Evolutionary conservation across 495 filamentous ascomycete species (phyloP).

Genomic region (Aspergillus nidulans): DNA sequence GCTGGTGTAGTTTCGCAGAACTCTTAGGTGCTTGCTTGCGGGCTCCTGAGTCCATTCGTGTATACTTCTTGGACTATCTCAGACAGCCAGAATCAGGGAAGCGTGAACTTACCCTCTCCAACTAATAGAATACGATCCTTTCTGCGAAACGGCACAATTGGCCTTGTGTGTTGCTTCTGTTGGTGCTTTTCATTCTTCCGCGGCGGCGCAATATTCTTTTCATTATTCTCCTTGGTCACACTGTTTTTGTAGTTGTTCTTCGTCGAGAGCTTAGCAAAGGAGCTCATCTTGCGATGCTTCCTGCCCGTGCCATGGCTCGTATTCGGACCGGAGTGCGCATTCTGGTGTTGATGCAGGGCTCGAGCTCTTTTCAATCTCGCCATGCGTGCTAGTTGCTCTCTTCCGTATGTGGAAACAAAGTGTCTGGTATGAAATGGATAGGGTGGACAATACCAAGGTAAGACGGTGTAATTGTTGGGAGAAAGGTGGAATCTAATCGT

Average conservation of each 20-base stretch:
- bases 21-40: no score
- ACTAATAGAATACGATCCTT: conserved; percentile 73
- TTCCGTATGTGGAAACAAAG: background rate
- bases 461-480: background rate
- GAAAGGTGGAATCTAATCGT: background rate
- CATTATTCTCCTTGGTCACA: background rate
- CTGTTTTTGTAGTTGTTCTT: conserved; percentile 1
- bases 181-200: background rate
- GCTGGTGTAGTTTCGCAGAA: no score
- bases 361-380: conserved; percentile 17
- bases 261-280: conserved; percentile 21
- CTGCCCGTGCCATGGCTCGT: conserved; percentile 4
- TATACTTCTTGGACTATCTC: background rate
- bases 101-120: conserved; percentile 65
- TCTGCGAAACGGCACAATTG: conserved; percentile 70
- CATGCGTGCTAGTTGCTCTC: conserved; percentile 2
- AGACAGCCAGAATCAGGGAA: conserved; percentile 4
- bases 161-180: conserved; percentile 34
- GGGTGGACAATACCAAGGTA: no score
- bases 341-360: background rate
- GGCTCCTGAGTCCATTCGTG: no score
- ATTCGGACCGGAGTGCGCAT: background rate
- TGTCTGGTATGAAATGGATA: no score
- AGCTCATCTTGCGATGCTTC: conserved; percentile 24
- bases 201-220: background rate